Evolutionary conservation across 371 early-diverging fungal genomes (phyloP), one percentile per base, ranked within the genome.

Genomic region (Chytridiales sp.): DNA sequence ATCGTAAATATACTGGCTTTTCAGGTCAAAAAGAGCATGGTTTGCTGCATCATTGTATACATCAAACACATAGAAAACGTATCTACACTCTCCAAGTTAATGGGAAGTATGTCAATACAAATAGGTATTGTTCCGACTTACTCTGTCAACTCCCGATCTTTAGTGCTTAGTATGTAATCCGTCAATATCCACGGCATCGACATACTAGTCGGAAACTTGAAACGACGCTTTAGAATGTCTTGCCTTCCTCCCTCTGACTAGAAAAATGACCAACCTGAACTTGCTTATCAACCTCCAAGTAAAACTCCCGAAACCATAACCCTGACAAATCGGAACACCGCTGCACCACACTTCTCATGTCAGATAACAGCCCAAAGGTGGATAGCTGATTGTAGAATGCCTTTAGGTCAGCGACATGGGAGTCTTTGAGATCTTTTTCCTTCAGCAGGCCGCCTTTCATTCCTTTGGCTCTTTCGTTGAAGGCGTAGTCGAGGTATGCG

Each of bases 241-340:
- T 21, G n/a, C 11, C 39, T 13, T 11, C 11, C 11, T 39, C n/a
- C n/a, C 9, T 36, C 38, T n/a, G 15, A 24, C 27, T 30, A 24
- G 32, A 30, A 17, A 32, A 30, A 32, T 31, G 8, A 2, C 31
- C 0, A 48, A 78, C 79, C 68, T 80, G 81, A 4, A 77, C 70
- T 49, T 79, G 49, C 41, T 74, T 69, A 52, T 65, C 64, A 5
- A 82, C 51, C 48, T 82, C 82, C 31, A 80, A 59, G 42, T 76
- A 81, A 54, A 81, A 82, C 51, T 81, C 82, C 47, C 75, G 76
- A 57, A 68, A 76, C 82, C 82, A 82, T 38, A 82, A 54, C n/a
- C 69, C 70, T 6, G 77, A 67, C 21, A 80, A 47, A 49, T 80
- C 71, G 4, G 43, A n/a, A 41, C 72, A 57, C 2, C n/a, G n/a